A percentile compares a stretch with the other conserved stretches of the same genome.
Evolutionary conservation across 2,329 filamentous ascomycete species (phyloP).

Genomic region (Hirsutella rhossiliensis): DNA sequence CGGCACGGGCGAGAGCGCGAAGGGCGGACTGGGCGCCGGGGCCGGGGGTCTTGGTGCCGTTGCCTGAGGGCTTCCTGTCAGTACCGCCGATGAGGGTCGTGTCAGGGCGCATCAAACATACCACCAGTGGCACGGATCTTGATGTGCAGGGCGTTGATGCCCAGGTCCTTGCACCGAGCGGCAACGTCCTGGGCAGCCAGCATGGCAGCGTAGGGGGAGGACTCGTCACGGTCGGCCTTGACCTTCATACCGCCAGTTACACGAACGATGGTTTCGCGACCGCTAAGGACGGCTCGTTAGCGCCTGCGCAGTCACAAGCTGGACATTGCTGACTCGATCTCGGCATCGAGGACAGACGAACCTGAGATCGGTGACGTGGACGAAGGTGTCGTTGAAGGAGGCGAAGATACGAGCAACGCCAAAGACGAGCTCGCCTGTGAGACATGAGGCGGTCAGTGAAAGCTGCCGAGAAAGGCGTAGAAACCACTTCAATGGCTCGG

Average conservation of each 20-base stretch:
- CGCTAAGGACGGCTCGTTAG: constrained; percentile 43
- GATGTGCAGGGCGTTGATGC: constrained; percentile 92
- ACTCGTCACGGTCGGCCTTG: constrained; percentile 99
- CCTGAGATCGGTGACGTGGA: constrained; percentile 99
- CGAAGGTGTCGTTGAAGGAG: constrained; percentile 87
- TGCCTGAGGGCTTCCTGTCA: constrained; percentile 41
- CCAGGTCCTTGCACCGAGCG: constrained; percentile 62
- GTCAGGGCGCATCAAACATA: constrained; percentile 30
- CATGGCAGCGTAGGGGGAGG: constrained; percentile 99
- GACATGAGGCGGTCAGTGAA: constrained; percentile 4
- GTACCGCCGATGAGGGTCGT: background rate
- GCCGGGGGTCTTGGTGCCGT: constrained; percentile 99
- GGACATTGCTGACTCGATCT: no score
- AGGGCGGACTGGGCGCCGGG: constrained; percentile 98
- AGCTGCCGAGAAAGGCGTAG: background rate
- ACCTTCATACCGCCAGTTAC: constrained; percentile 99
- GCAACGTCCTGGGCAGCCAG: constrained; percentile 99
- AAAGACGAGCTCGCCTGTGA: constrained; percentile 85
- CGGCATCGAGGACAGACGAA: constrained; percentile 32
- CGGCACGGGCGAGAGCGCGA: constrained; percentile 94
- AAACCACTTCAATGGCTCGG: background rate
- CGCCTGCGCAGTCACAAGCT: background rate
- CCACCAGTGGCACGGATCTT: constrained; percentile 99
- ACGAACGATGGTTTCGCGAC: constrained; percentile 99
- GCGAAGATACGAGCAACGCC: constrained; percentile 95